These are phyloP conservation scores for Penicilliopsis zonata DNA, from an alignment of 495 filamentous ascomycete species.

Conservation along the genomic window DNA sequence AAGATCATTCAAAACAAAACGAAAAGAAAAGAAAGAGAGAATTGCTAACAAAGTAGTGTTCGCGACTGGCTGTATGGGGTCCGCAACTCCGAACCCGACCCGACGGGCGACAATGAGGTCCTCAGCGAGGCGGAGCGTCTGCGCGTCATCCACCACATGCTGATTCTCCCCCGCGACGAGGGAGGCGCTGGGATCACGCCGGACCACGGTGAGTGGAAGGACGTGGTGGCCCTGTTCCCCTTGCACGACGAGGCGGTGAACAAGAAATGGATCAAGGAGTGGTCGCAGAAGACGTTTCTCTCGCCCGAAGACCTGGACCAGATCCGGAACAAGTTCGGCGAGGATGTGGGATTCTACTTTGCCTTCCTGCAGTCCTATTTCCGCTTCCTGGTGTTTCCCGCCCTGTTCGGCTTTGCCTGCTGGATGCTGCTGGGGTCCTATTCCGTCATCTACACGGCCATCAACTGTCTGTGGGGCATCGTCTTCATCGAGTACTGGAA, in stretches of 20 bases:
- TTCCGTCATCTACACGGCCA: constrained; percentile 70
- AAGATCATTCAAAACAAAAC: not conserved
- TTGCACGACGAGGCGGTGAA: constrained; percentile 85
- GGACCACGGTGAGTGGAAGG: constrained; percentile 69
- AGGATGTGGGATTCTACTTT: constrained; percentile 92
- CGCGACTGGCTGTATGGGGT: constrained; percentile 96
- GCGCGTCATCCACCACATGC: constrained; percentile 73
- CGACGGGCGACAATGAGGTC: constrained; percentile 52
- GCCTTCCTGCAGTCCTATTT: constrained; percentile 93
- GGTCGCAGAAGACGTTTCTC: constrained; percentile 72
- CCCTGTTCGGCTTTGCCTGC: constrained; percentile 65
- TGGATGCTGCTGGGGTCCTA: constrained; percentile 79
- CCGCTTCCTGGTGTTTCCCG: constrained; percentile 71
- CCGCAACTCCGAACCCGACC: constrained; percentile 61
- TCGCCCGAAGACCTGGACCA: constrained; percentile 64
- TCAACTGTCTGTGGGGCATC: constrained; percentile 78
- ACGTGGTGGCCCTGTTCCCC: constrained; percentile 75
- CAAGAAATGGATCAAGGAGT: constrained; percentile 78
- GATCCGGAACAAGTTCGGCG: constrained; percentile 82
- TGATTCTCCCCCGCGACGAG: constrained; percentile 67
- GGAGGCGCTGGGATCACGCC: constrained; percentile 87
- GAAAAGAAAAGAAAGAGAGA: not conserved
- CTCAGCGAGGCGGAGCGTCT: constrained; percentile 81
- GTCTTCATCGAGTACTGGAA: constrained; percentile 97
- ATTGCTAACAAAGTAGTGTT: constrained; percentile 41